Percentiles rank a stretch among this genome's conserved stretches.
These are phyloP conservation scores for Thermochaetoides dissita DNA, from an alignment of 2,329 filamentous ascomycete genomes.

Conservation along the genomic window DNA sequence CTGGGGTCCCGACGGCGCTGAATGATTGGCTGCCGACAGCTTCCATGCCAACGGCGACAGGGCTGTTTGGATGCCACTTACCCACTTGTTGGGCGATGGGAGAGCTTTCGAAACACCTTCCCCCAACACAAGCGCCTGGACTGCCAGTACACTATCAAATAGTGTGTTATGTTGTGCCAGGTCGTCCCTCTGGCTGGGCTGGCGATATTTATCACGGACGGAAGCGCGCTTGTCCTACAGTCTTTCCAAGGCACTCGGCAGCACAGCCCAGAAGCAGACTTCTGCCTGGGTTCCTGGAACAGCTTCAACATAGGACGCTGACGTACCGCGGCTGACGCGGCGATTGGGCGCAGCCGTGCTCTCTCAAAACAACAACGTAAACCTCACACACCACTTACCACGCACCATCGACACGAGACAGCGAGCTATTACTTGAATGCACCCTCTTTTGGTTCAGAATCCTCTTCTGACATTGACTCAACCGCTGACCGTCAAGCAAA, in stretches of 20 bases:
- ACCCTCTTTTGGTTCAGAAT: neutral
- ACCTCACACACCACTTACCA: neutral
- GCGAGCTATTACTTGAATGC: neutral
- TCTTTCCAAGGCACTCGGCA: too few relatives aligned
- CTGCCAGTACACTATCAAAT: too few relatives aligned
- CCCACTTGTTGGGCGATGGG: constrained; percentile 1
- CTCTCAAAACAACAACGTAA: neutral
- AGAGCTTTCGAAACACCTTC: constrained; percentile 10
- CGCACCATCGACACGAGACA: neutral
- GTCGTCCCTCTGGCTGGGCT: too few relatives aligned
- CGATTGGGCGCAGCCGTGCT: neutral
- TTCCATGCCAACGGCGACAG: constrained; percentile 5
- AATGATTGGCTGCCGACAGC: constrained; percentile 7
- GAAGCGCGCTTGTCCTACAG: too few relatives aligned
- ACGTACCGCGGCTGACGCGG: constrained; percentile 7
- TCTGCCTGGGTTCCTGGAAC: neutral
- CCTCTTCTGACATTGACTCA: constrained; percentile 5
- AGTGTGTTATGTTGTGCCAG: neutral
- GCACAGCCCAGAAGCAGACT: too few relatives aligned
- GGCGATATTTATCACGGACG: too few relatives aligned
- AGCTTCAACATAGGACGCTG: neutral
- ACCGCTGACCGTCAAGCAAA: neutral
- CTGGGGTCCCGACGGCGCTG: constrained; percentile 1
- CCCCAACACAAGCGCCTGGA: constrained; percentile 3
- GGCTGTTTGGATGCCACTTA: constrained; percentile 1